Evolutionary conservation across 305 asterid species (phyloP), one percentile per base, ranked within the genome.

Genomic region (Solanum chacoense): DNA sequence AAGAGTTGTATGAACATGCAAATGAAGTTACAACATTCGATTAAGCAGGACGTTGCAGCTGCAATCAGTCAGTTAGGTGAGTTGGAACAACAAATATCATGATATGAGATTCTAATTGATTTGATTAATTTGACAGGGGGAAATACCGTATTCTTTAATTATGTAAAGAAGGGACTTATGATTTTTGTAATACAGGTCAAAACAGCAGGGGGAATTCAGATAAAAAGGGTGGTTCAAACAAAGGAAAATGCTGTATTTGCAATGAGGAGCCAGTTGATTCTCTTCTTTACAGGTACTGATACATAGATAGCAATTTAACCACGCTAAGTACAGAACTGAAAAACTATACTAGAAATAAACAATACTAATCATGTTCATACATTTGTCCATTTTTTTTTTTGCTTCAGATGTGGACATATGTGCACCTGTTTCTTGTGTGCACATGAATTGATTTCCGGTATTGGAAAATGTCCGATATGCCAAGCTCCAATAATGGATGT

Each of bases 341-440:
- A 18, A 28, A 35, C 20, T 26, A 22, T n/a, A 29, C 10, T 75
- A 81, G 31, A 18, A 45, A 83, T 59, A 8, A 20, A 37, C 14
- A n/a, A 18, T 45, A 55, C 75, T 77, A 29, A 85, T 85, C 86
- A 34, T 29, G 55, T 35, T 34, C 65, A 3, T 40, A 16, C 59
- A 42, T 63, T n/a, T 45, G 10, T 29, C 4, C 13, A 55, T 77
- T 88, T 10, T 89, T 10, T 90, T 10, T 90, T 91, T 67, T 10
- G 16, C 34, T 69, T 29, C 93, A 95, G 96, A 93, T 97, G 98
- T 89, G 99, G 99, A 76, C 99, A 97, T 91, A 95, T 96, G 95
- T 96, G 99, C 93, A 96, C 97, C 78, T 96, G 98, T 88, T 94
- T 93, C 91, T 91, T 91, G 88, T 97, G 98, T 87, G 97, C 96